Evolutionary conservation across 75 land plant species (phyloP), one percentile per base, ranked within the genome.

Genomic region (Pinus taeda): DNA sequence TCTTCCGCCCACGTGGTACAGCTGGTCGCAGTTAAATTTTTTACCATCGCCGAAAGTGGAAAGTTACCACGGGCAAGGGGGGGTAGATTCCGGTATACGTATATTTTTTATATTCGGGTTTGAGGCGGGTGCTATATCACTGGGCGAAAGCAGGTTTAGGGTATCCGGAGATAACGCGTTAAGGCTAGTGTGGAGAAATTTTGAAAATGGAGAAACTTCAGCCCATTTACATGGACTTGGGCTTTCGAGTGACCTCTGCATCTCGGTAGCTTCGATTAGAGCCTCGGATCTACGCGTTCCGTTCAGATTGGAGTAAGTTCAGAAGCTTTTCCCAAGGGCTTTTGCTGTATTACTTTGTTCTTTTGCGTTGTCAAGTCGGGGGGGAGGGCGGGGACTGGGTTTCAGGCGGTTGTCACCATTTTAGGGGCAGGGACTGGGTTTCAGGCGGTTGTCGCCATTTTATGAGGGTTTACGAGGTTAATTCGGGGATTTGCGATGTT

Each of bases 381-480:
- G 36, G 0, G 20, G 39, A 18, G 36, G 0, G 26, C 26, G 26
- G 26, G 26, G 26, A 26, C 26, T 26, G 26, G 26, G 26, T 26
- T 26, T 26, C 26, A 26, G 26, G 26, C 26, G 26, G 26, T 26
- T 26, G 26, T 26, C 26, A 26, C 26, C 26, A 26, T 26, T 26
- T 26, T 26, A 26, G 26, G 26, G 37, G 42, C 72, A 55, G 53
- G 53, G 55, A 69, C 72, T 53, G 53, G 53, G 24, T 11, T 69
- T 69, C 42, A 37, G 49, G 45, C 49, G 22, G 45, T 66, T 15
- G 71, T 67, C 39, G 71, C 71, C 71, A 42, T 33, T 37, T 69
- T 9, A 20, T 22, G 22, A 33, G 37, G 20, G 49, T 45, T 45
- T 45, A 6, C 49, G 49, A 49, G 55, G 12, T 49, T 49, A 49